Base-by-base conservation (phyloP, 2,329 filamentous ascomycete genomes). In the Cercospora janseana region DNA sequence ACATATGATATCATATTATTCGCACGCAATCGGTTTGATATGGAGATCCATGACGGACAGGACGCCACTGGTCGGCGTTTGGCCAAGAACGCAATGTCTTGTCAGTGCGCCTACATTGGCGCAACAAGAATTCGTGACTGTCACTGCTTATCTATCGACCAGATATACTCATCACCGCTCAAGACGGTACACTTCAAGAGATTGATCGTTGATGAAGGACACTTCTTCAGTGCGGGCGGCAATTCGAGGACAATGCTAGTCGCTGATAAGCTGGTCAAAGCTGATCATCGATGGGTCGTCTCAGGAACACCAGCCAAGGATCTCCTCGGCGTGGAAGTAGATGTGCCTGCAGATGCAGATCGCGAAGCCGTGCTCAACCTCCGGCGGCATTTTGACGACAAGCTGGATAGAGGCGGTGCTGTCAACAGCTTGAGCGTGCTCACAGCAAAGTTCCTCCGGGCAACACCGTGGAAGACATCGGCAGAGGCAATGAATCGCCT, bases 191-290 rank as follows among this genome's bases (percentile, higher is more conserved):
- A 88, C 60, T 95, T 92, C 78, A 85, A 95, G 61, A 79, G 92
- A 1, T 84, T 94, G 38, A 91, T 97, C 37, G 86, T 95, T 13
- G 92, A 97, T 57, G 92, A 96, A 74, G 92, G 92, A 0, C 90
- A 96, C 66, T 86, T 80, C 52, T 83, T 95, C 51, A 88, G 88
- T 50, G 87, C 88, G 0, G 85, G 87, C 28, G 80, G 79, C 0
- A 78, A 70, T 2, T 88, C 82, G 1, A 78, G 74, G 37, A 79
- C 81, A 24, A 74, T 79, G 4, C 66, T 76, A 12, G 72, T 83
- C 6, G 71, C 81, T 4, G 70, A 77, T 27, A 71, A 75, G 43
- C 73, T 84, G 18, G 66, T 77, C 4, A 68, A 64, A 28, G 72
- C 89, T 12, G 84, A 89, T 38, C 80, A 88, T 13, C 81, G 87